phyloP scores from a whole-genome alignment of 2,329 filamentous ascomycete species.

The Tolypocladium capitatum region DNA sequence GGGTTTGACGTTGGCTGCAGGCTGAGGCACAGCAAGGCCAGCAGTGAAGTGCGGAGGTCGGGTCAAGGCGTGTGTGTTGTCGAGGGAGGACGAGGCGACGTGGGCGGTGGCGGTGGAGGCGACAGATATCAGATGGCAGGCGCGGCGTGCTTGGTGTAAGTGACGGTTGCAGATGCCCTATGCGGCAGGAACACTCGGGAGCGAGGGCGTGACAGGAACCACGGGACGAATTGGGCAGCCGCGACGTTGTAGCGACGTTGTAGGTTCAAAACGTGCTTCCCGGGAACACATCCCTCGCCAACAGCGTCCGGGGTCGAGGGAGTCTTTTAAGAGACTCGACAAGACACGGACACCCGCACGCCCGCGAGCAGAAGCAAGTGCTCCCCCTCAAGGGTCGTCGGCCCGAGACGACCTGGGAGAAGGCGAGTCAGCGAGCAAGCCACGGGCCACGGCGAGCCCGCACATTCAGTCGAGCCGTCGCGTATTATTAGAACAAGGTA shows the following conservation, averaged over 20 bases:
- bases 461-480: not conserved
- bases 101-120: not conserved
- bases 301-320: not conserved
- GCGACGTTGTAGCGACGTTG: not conserved
- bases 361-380: not conserved
- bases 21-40: not conserved
- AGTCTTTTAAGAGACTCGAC: constrained; percentile 1
- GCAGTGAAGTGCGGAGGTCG: not conserved
- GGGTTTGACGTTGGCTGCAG: not conserved
- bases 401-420: too few relatives aligned
- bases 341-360: not conserved
- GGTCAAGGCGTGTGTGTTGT: not conserved
- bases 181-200: not conserved
- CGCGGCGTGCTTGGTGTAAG: not conserved
- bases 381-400: not conserved
- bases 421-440: not conserved
- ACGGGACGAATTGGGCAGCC: not conserved
- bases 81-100: too few relatives aligned
- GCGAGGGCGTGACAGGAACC: not conserved
- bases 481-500: not conserved
- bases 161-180: not conserved
- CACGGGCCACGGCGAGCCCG: too few relatives aligned
- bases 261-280: not conserved
- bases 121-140: not conserved
- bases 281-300: constrained; percentile 1